Evolutionary conservation across 331 rosid species (phyloP), one percentile per base, ranked within the genome.

Genomic region (Ulmus americana): DNA sequence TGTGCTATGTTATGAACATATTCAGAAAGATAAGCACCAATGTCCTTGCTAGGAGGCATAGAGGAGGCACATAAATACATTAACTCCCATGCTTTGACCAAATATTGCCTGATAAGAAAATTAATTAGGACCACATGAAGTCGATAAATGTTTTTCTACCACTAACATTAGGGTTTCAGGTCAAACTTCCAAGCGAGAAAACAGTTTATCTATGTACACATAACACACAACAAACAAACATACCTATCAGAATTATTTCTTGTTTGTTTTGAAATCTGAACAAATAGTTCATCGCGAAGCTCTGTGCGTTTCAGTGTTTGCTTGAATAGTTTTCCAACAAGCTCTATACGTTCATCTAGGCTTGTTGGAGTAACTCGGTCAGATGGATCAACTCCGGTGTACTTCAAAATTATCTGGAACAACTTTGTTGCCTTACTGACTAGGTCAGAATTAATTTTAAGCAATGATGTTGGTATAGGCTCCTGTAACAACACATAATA

Each of bases 11-110:
- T 87, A 65, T 94, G 96, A 70, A 90, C 74, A 69, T 94, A 90
- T 80, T 90, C 97, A 2, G 99, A 90, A 53, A 94, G 69, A 80
- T 94, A 94, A 16, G 81, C 88, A 22, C 87, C 85, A 53, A 94
- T 85, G 60, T 94, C 99, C 85, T 94, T 94, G 74, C 86, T 85
- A 39, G 99, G 97, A 61, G 99, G 90, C 95, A 94, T 94, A 51
- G 95, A 83, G 56, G 99, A 90, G 54, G 95, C 88, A 75, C 97
- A 87, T 42, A 90, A 61, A 67, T 82, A 84, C 95, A 94, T 85
- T 63, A 94, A 78, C 83, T 94, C 97, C 99, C 99, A 94, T 69
- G 96, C 86, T 84, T 94, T 94, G 58, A 82, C 76, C 83, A 85
- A 76, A 68, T 67, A 94, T 69, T 85, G 87, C 95, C 99, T 90